A percentile compares a stretch with the other conserved stretches of the same genome.
Conservation (phyloP, 192 early-diverging fungal genomes). For the Linnemannia exigua region DNA sequence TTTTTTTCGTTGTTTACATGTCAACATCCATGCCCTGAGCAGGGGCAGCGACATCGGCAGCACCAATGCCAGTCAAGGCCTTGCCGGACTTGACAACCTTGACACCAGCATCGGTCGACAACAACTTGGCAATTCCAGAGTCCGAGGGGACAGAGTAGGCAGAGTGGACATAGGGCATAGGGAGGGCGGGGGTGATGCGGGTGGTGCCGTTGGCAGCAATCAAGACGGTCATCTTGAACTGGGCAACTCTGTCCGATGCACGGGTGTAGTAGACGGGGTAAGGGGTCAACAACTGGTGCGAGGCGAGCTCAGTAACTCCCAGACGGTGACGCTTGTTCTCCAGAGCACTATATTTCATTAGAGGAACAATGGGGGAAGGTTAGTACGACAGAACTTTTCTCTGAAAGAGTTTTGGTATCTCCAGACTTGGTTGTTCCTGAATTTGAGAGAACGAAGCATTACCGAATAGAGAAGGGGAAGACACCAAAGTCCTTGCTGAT, state of each 20-base stretch:
- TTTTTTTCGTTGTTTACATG: slow-evolving; percentile 33
- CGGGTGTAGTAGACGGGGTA: slow-evolving; percentile 73
- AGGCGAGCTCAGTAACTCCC: slow-evolving; percentile 79
- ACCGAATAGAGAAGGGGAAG: slow-evolving; percentile 83
- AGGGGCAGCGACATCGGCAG: slow-evolving; percentile 50
- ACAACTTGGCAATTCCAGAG: slow-evolving; percentile 45
- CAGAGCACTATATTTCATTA: slow-evolving; percentile 35
- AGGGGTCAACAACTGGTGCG: slow-evolving; percentile 74
- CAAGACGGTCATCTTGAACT: slow-evolving; percentile 82
- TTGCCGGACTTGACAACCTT: slow-evolving; percentile 54
- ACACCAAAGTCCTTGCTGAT: slow-evolving; percentile 73
- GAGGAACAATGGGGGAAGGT: background rate
- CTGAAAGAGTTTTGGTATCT: background rate
- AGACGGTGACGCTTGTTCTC: slow-evolving; percentile 65
- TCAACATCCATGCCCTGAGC: slow-evolving; percentile 53
- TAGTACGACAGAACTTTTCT: background rate
- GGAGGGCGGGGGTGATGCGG: slow-evolving; percentile 73
- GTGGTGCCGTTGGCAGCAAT: slow-evolving; percentile 71
- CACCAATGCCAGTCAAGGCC: slow-evolving; percentile 37
- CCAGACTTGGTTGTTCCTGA: background rate
- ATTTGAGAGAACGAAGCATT: slow-evolving; percentile 15
- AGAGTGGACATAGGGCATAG: slow-evolving; percentile 86
- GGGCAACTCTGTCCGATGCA: slow-evolving; percentile 67
- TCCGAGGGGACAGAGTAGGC: slow-evolving; percentile 66
- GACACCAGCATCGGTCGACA: slow-evolving; percentile 50